These are phyloP conservation scores for Boletellus deceptivus DNA, from an alignment of 1,284 basidiomycete genomes.

Conservation along the genomic window DNA sequence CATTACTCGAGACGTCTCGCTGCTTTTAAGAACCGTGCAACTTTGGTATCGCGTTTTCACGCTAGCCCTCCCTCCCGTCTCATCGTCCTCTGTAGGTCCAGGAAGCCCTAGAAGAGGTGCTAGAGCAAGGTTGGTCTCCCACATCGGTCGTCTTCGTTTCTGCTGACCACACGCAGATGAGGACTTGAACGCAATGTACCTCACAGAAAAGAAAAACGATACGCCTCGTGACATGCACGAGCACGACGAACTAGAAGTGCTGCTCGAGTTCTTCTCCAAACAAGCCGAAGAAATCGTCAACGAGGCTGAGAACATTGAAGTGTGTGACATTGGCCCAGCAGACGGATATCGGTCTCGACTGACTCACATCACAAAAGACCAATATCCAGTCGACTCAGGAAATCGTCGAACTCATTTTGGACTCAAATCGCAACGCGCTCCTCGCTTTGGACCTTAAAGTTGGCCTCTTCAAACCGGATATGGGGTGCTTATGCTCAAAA, in stretches of 20 bases:
- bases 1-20: constrained; percentile 87
- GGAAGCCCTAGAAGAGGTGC: constrained; percentile 84
- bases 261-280: constrained; percentile 92
- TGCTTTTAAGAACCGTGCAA: constrained; percentile 86
- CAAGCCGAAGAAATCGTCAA: constrained; percentile 96
- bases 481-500: constrained; percentile 2
- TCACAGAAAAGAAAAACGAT: constrained; percentile 74
- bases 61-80: constrained; percentile 1
- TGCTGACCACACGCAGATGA: constrained; percentile 60
- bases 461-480: constrained; percentile 14
- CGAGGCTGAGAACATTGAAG: constrained; percentile 86
- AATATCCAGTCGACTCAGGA: constrained; percentile 97
- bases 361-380: constrained; percentile 43
- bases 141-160: not conserved
- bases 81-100: constrained; percentile 58
- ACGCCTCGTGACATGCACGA: constrained; percentile 61
- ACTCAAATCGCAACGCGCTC: constrained; percentile 93
- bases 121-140: constrained; percentile 70
- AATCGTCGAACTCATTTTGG: constrained; percentile 95
- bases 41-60: constrained; percentile 50
- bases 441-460: constrained; percentile 90
- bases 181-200: constrained; percentile 90
- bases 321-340: constrained; percentile 35
- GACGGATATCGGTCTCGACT: not conserved
- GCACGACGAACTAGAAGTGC: constrained; percentile 90